A percentile compares a stretch with the other conserved stretches of the same genome.
Conservation (phyloP, 192 early-diverging fungal species). For the Coemansia sp. region DNA sequence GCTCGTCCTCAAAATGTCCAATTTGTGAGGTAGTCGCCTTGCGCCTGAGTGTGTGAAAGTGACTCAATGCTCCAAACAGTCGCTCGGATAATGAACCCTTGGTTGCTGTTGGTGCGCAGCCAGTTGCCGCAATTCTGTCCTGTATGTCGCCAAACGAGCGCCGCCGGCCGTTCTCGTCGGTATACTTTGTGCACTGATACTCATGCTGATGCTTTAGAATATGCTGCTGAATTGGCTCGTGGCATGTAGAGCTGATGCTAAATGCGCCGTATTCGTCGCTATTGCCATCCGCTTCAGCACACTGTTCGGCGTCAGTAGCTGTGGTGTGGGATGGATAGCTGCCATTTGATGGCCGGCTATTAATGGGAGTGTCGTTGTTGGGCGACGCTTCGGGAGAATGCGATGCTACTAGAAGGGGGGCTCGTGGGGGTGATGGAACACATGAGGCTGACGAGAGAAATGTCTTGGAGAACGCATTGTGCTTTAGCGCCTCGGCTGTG, state of each 20-base stretch:
- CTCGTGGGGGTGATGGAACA: slow-evolving; percentile 3
- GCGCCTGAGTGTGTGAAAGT: slow-evolving; percentile 14
- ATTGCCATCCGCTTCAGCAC: neutral
- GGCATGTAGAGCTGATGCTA: slow-evolving; percentile 22
- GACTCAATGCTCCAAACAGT: slow-evolving; percentile 9
- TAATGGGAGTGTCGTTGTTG: neutral
- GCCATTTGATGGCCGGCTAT: slow-evolving; percentile 14
- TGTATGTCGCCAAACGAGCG: slow-evolving; percentile 5
- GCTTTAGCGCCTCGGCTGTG: slow-evolving; percentile 12
- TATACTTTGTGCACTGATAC: neutral
- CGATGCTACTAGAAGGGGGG: slow-evolving; percentile 6
- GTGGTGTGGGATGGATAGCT: slow-evolving; percentile 23
- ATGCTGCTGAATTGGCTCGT: slow-evolving; percentile 7
- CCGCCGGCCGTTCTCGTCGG: neutral
- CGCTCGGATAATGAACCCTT: slow-evolving; percentile 6
- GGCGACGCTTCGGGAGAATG: neutral
- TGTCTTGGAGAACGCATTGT: neutral
- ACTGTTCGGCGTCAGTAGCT: slow-evolving; percentile 13
- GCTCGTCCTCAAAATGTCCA: neutral
- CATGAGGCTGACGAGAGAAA: neutral
- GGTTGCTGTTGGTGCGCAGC: neutral
- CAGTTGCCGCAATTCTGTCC: neutral
- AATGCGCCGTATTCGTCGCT: slow-evolving; percentile 17
- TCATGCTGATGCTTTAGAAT: neutral
- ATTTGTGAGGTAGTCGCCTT: slow-evolving; percentile 2